A percentile compares a stretch with the other conserved stretches of the same genome.
These are phyloP conservation scores for Byssothecium circinans DNA, from an alignment of 2,329 filamentous ascomycete species.

Conservation along the genomic window DNA sequence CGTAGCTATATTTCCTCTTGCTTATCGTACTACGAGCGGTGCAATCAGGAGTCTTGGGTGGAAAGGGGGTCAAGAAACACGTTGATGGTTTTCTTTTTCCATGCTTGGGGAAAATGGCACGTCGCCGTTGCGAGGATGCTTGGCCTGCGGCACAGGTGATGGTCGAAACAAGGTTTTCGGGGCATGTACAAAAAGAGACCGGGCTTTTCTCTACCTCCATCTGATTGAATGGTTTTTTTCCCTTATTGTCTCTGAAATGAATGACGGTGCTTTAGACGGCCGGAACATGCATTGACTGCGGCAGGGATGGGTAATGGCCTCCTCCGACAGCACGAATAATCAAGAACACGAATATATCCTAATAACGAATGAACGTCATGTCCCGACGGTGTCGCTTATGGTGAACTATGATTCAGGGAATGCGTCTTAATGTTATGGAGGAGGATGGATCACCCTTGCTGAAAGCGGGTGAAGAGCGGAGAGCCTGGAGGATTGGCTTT, in stretches of 20 bases:
- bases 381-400: neutral
- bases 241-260: neutral
- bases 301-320: neutral
- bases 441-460: too few relatives aligned
- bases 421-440: too few relatives aligned
- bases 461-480: too few relatives aligned
- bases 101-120: conserved; percentile 1
- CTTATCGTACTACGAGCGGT: conserved; percentile 7
- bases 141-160: neutral
- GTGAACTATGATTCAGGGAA: neutral
- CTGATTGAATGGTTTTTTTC: conserved; percentile 6
- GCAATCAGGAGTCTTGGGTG: conserved; percentile 8
- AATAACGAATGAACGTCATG: neutral
- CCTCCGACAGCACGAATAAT: conserved; percentile 1
- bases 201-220: conserved; percentile 1
- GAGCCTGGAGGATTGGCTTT: neutral
- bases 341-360: conserved; percentile 20
- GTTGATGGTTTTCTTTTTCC: neutral
- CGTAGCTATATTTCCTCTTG: conserved; percentile 10
- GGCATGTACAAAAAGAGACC: conserved; percentile 24
- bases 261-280: conserved; percentile 18
- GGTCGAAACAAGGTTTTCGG: too few relatives aligned
- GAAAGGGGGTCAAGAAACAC: neutral
- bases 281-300: conserved; percentile 1
- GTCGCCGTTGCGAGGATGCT: neutral